These are phyloP conservation scores for Rhizopus stolonifer DNA, from an alignment of 371 early-diverging fungal genomes.

Conservation along the genomic window DNA sequence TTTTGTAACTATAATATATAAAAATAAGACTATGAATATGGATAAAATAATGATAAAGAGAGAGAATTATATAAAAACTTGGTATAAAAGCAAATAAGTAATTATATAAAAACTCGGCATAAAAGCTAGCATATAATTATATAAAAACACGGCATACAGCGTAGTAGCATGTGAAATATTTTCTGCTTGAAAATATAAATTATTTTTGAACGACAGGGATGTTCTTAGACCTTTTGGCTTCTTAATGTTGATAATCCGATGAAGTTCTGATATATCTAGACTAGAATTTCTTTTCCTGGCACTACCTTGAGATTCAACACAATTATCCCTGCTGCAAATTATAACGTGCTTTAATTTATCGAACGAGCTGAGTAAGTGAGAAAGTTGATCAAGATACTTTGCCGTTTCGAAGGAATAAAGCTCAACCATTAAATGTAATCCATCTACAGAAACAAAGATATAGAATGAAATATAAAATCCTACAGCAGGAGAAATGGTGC, in stretches of 20 bases:
- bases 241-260: constrained; percentile 12
- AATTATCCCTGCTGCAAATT: constrained; percentile 21
- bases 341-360: constrained; percentile 20
- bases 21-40: too few relatives aligned
- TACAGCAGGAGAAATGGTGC: constrained; percentile 17
- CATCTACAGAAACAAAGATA: constrained; percentile 18
- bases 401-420: constrained; percentile 28
- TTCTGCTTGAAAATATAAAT: too few relatives aligned
- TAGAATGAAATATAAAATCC: constrained; percentile 27
- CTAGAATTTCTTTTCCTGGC: constrained; percentile 13
- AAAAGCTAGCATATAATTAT: too few relatives aligned
- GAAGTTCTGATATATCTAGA: constrained; percentile 17
- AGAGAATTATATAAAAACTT: too few relatives aligned
- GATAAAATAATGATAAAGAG: too few relatives aligned
- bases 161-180: too few relatives aligned
- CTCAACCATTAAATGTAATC: constrained; percentile 21
- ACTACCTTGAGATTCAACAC: constrained; percentile 12
- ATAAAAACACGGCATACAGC: too few relatives aligned
- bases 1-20: too few relatives aligned
- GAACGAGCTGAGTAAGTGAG: constrained; percentile 19
- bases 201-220: constrained; percentile 19
- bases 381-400: constrained; percentile 20
- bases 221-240: constrained; percentile 14
- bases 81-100: too few relatives aligned
- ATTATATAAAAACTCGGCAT: too few relatives aligned